These are phyloP conservation scores for Yamadazyma dushanensis DNA, from an alignment of 1,139 yeast species.

Conservation along the genomic window DNA sequence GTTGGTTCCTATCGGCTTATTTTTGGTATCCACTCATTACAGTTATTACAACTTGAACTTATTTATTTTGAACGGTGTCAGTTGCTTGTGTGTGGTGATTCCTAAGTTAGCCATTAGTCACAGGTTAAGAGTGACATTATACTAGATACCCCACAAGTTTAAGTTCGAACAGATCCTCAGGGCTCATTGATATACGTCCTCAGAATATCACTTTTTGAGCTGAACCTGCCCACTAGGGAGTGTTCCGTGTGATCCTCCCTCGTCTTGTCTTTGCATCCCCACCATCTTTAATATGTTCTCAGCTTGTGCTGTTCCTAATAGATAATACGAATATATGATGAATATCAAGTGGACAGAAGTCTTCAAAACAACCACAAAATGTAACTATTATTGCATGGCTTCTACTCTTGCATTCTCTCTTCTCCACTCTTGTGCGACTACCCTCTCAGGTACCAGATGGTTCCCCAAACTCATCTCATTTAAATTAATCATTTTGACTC, in stretches of 20 bases:
- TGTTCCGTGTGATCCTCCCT: no score
- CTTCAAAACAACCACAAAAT: no score
- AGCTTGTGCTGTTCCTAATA: background rate
- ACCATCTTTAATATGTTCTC: no score
- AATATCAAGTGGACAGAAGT: background rate
- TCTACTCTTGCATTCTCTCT: no score
- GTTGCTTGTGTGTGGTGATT: slow-evolving; percentile 79
- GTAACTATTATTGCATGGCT: no score
- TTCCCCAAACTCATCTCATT: no score
- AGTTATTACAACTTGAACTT: slow-evolving; percentile 79
- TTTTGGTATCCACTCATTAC: slow-evolving; percentile 87
- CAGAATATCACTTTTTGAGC: no score
- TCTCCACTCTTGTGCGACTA: background rate
- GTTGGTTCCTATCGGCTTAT: slow-evolving; percentile 86
- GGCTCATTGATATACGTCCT: no score
- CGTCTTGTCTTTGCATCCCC: no score
- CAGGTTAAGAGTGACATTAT: slow-evolving; percentile 68
- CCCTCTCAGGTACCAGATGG: no score
- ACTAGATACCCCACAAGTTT: slow-evolving; percentile 1
- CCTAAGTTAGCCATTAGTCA: slow-evolving; percentile 88
- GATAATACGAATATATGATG: slow-evolving; percentile 3
- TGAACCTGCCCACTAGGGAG: no score
- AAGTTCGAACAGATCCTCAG: no score
- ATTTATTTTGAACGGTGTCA: slow-evolving; percentile 75
- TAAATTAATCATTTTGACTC: slow-evolving; percentile 3